A percentile compares a stretch with the other conserved stretches of the same genome.
These are phyloP conservation scores for Dactylellina leptospora DNA, from an alignment of 2,329 filamentous ascomycete species.

Conservation along the genomic window DNA sequence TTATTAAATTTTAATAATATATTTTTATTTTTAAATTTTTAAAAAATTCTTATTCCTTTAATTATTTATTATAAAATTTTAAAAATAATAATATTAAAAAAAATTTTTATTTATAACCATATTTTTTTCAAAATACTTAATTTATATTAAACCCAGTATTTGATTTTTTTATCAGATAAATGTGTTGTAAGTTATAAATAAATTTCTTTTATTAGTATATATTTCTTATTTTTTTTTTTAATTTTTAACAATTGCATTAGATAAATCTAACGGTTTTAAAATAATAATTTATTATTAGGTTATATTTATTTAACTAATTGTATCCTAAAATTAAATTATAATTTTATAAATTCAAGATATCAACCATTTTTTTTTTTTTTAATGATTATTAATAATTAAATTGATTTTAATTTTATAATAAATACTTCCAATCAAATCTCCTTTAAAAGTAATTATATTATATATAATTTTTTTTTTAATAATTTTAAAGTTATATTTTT, in stretches of 20 bases:
- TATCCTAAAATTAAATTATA: constrained; percentile 8
- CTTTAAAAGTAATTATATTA: background rate
- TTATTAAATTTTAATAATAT: background rate
- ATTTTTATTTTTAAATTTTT: background rate
- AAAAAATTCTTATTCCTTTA: background rate
- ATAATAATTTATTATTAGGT: background rate
- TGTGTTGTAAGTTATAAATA: background rate
- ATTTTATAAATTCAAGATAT: background rate
- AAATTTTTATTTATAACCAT: constrained; percentile 7
- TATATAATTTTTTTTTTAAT: background rate
- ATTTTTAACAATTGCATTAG: constrained; percentile 1
- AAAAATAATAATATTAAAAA: background rate
- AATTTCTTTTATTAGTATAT: constrained; percentile 1
- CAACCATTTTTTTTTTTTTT: background rate
- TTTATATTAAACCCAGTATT: constrained; percentile 5
- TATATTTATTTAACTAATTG: background rate
- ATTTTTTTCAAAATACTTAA: constrained; percentile 7
- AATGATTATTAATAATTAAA: background rate
- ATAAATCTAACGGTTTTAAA: constrained; percentile 1
- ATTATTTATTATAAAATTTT: constrained; percentile 1
- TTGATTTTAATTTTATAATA: background rate
- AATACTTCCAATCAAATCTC: background rate
- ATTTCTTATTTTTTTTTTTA: background rate
- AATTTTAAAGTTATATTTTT: background rate
- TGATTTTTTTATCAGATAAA: constrained; percentile 2